Percentiles rank a stretch among this genome's conserved stretches.
Evolutionary conservation across 805 yeast genomes (phyloP).

Genomic region (Myxozyma udenii): DNA sequence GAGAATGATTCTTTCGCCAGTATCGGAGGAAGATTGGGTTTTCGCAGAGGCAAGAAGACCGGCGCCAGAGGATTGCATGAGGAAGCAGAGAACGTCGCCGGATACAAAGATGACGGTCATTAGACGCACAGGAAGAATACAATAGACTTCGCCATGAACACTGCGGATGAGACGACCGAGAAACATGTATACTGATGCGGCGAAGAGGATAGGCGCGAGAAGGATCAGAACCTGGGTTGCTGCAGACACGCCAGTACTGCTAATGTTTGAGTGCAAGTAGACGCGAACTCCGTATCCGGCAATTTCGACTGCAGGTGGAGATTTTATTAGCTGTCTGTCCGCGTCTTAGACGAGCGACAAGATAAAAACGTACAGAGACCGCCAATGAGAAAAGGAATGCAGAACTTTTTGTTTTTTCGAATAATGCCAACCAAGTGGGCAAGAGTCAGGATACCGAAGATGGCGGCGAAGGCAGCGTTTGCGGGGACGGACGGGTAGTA

Average conservation of each 20-base stretch:
- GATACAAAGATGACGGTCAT: constrained; percentile 31
- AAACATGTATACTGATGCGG: constrained; percentile 33
- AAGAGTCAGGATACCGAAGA: not conserved
- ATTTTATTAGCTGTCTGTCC: no score
- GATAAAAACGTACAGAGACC: constrained; percentile 1
- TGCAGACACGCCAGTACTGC: constrained; percentile 9
- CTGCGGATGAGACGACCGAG: constrained; percentile 27
- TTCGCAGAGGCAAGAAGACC: constrained; percentile 29
- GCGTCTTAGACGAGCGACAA: no score
- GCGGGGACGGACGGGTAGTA: constrained; percentile 1
- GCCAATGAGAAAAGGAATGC: constrained; percentile 6
- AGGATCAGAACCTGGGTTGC: constrained; percentile 29
- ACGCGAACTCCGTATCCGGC: constrained; percentile 3
- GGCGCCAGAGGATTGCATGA: constrained; percentile 33
- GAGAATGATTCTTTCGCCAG: constrained; percentile 34
- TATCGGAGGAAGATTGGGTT: not conserved
- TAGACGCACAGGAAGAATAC: constrained; percentile 20
- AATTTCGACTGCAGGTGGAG: constrained; percentile 1
- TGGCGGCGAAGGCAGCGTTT: not conserved
- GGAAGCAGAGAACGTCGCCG: constrained; percentile 33
- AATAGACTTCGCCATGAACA: constrained; percentile 18
- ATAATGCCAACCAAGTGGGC: not conserved
- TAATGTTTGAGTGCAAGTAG: not conserved
- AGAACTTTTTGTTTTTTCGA: not conserved
- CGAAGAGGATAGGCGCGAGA: constrained; percentile 33